Evolutionary conservation across 2,329 filamentous ascomycete species (phyloP), one percentile per base, ranked within the genome.

Genomic region (Colletotrichum spaethianum): DNA sequence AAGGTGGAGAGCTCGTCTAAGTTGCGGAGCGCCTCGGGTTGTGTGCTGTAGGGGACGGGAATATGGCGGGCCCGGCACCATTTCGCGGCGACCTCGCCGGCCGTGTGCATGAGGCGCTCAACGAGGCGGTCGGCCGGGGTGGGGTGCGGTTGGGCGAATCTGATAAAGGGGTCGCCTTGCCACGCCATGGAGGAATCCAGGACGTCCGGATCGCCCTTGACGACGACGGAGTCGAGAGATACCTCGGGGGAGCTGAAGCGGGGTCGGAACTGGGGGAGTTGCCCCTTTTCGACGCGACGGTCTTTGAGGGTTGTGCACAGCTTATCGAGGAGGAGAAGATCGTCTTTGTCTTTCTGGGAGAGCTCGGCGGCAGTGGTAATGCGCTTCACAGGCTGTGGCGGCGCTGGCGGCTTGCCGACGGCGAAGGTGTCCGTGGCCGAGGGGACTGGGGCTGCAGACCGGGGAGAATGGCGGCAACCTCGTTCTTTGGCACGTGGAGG

Each of bases 21-120:
- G 73, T 80, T 87, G 80, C 72, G 78, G 75, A 66, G 78, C 61
- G 73, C 83, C 52, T 83, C 84, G 26, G 82, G 80, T 75, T 90
- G 86, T 40, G 83, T 83, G 68, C 87, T 88, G 79, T 88, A 93
- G 9, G 90, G 89, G 36, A 90, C 83, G 44, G 90, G 87, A 63
- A 93, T 87, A 26, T 83, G 81, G 61, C 90, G 87, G 28, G 86
- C 84, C 57, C 84, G 77, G 76, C 90, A 92, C 89, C 90, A 93
- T 38, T 82, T 83, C 26, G 90, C 91, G 46, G 88, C 90, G 33
- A 91, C 82, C 76, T 92, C 86, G 65, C 89, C 90, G 16, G 90
- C 91, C 4, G 92, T 83, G 46, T 89, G 84, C 91, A 93, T 93
- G 31, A 85, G 75, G 67, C 84, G 83, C 68, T 82, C 80, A 48